phyloP scores from a whole-genome alignment of 805 yeast genomes.

The Cyberlindnera nakhonratchasimensis region DNA sequence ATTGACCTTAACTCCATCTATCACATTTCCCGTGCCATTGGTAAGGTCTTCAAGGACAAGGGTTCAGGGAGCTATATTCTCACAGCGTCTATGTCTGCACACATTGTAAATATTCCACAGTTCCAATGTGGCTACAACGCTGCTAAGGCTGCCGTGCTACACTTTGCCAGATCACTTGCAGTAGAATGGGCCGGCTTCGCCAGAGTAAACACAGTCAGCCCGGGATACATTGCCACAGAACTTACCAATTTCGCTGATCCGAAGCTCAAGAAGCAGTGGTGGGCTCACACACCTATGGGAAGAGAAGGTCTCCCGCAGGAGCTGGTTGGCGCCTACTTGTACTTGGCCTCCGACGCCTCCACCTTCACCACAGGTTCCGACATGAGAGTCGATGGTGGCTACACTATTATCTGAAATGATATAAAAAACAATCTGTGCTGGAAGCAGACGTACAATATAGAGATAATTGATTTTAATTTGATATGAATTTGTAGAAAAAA shows the following conservation, averaged over 20 bases:
- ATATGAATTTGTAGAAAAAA: no score
- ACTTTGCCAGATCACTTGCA: conserved; percentile 73
- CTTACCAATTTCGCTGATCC: conserved; percentile 48
- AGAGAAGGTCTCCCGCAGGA: conserved; percentile 74
- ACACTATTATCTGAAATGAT: conserved; percentile 29
- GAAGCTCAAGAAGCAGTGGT: conserved; percentile 47
- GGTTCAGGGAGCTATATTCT: conserved; percentile 76
- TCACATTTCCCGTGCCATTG: conserved; percentile 74
- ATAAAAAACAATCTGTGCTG: not conserved
- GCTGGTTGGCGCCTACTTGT: conserved; percentile 75
- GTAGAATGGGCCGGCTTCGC: conserved; percentile 87
- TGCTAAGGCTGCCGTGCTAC: conserved; percentile 80
- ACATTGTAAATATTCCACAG: conserved; percentile 84
- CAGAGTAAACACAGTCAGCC: conserved; percentile 79
- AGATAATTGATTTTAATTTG: no score
- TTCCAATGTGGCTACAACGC: conserved; percentile 84
- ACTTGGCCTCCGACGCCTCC: conserved; percentile 77
- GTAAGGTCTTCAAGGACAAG: conserved; percentile 67
- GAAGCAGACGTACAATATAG: conserved; percentile 9
- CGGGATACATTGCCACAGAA: conserved; percentile 81
- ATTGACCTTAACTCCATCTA: conserved; percentile 79
- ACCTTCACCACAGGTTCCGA: conserved; percentile 79
- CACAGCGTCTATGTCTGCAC: conserved; percentile 90
- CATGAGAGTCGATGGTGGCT: conserved; percentile 79
- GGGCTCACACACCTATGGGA: conserved; percentile 57